Base-by-base conservation (phyloP, 108 stramenopile genomes). In the Nitzschia palea region DNA sequence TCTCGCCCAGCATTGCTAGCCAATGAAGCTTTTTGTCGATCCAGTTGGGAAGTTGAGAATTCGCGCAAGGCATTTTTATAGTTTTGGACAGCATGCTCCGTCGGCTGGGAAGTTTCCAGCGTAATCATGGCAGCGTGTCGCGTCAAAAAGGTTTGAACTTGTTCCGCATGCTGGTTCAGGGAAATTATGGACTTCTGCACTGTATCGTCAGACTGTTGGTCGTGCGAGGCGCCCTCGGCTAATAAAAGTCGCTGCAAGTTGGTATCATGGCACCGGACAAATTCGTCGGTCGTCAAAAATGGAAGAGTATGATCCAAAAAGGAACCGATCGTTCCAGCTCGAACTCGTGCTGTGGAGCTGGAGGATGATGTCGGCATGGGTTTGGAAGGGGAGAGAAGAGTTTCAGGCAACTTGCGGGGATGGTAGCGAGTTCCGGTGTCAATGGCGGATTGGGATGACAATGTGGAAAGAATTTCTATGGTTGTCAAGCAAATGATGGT, bases 1-100 rank as follows among this genome's bases (percentile, higher is more conserved):
- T 70, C 67, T 37, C 67, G 44, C 12, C 65, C 67, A 2, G 77
- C 51, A 69, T 81, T 81, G 31, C 68, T 74, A 0, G 64, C 60
- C 32, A 81, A 48, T 1, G 48, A 47, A 14, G 77, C 77, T 55
- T 62, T 73, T 74, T 81, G 80, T 36, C 76, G 71, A 47, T 77
- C 76, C 71, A 78, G 35, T 67, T 81, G 80, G 6, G 73, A 61
- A 3, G 34, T 30, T 31, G 61, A 34, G 43, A 81, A 81, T 62
- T 81, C 80, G 47, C 43, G 27, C 17, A 76, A 34, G 31, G 79
- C 66, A 43, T 18, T 43, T 22, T 32, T 34, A 51, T 80, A 80
- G 20, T 55, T 48, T 70, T 71, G 59, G 23, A 50, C 31, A 6
- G 58, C 53, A 22, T 69, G 68, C 2, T 60, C 57, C 1, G 68